Conservation (phyloP, 495 filamentous ascomycete species). For the Trichoderma orchidacearum region DNA sequence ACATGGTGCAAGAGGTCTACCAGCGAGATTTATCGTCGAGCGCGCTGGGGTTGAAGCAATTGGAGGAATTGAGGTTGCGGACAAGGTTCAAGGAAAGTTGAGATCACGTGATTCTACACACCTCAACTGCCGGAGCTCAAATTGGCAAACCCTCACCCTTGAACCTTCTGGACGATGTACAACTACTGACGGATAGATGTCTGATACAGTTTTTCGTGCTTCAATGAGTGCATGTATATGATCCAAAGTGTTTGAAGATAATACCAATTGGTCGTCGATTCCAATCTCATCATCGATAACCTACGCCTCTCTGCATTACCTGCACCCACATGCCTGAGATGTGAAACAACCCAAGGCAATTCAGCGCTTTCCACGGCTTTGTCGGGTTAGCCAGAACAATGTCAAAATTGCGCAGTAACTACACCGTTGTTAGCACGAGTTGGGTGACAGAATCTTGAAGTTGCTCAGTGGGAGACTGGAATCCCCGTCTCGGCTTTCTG, state of each 20-base stretch:
- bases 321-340: constrained; percentile 3
- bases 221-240: too few species aligned
- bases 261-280: too few species aligned
- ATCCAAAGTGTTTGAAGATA: too few species aligned
- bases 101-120: background rate
- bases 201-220: too few species aligned
- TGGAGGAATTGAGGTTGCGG: background rate
- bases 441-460: too few species aligned
- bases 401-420: constrained; percentile 36
- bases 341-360: background rate
- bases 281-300: background rate
- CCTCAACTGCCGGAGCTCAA: background rate
- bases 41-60: background rate
- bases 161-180: too few species aligned
- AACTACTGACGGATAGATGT: too few species aligned
- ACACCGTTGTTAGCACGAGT: background rate
- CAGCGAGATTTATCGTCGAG: constrained; percentile 3
- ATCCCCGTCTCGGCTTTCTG: background rate
- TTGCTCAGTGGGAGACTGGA: too few species aligned
- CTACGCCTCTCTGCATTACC: background rate
- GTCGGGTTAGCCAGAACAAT: constrained; percentile 28
- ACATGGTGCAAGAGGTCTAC: constrained; percentile 14
- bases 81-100: background rate
- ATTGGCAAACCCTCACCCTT: too few species aligned
- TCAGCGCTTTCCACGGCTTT: constrained; percentile 5